Base-by-base conservation (phyloP, 2,329 filamentous ascomycete species). In the Penicillium polonicum region DNA sequence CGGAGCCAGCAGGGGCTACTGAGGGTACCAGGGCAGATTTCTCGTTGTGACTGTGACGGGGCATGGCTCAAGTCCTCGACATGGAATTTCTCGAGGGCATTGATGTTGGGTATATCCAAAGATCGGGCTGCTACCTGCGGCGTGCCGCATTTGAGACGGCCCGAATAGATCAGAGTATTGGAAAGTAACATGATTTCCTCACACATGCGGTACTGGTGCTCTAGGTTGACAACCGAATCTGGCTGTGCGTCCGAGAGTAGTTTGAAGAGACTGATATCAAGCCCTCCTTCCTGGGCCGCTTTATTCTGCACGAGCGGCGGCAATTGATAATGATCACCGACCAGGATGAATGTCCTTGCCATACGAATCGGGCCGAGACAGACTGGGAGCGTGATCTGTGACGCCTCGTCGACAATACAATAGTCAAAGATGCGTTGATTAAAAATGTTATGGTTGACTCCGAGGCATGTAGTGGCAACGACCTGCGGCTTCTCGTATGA, bases 161-260 rank as follows among this genome's bases (percentile, higher is more conserved):
- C 93, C n/a, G 88, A 82, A 76, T 99, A 99, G 68, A 99, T 97
- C 55, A 99, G 83, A 1, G 85, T 89, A 74, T 97, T 99, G 61
- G 91, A 95, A 15, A 99, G 83, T 2, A 88, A 83, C 93, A 97
- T 97, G 60, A 99, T 90, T 60, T 99, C 94, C 65, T 94, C 90
- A 68, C 91, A 96, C 94, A 99, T 99, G 60, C 94, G 91, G 72
- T 99, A 99, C 72, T 99, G 94, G 69, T 97, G 92, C 68, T 94
- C 92, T 2, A 99, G 83, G 62, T 90, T 96, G 60, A 95, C 91
- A 2, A 99, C 92, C 0, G 92, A 92, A 46, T 86, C 80, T 0
- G 94, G 92, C 62, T 97, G 92, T 0, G 85, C 83, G 68, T 97
- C 94, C 1, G 92, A 97, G 13, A 99, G 83, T 4, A 94, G 82